These are phyloP conservation scores for Backusella morwellensis DNA, from an alignment of 192 early-diverging fungal species.

Conservation along the genomic window DNA sequence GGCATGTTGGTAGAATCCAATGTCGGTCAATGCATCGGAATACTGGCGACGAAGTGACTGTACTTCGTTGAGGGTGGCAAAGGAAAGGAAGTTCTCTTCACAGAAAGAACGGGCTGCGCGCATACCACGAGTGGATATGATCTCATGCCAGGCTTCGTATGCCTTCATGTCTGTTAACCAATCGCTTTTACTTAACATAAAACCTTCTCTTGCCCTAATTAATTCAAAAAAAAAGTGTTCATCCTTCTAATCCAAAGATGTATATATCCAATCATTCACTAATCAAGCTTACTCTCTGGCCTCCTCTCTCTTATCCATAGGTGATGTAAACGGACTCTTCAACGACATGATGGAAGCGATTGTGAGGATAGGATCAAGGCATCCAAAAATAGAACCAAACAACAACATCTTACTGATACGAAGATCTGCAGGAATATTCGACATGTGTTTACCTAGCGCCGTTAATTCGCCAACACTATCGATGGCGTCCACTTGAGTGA, in stretches of 20 bases:
- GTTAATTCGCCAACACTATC: conserved; percentile 51
- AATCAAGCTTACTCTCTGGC: conserved; percentile 39
- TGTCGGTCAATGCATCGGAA: conserved; percentile 52
- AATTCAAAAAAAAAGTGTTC: neutral
- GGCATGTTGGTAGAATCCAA: conserved; percentile 53
- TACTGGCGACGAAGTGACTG: conserved; percentile 56
- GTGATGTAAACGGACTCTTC: conserved; percentile 47
- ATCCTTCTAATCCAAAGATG: neutral
- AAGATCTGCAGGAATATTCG: conserved; percentile 72
- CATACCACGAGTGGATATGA: conserved; percentile 32
- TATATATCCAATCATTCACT: neutral
- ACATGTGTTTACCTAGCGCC: conserved; percentile 67
- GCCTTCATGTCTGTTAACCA: conserved; percentile 63
- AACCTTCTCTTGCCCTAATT: conserved; percentile 41
- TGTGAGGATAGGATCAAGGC: conserved; percentile 68
- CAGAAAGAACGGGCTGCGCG: conserved; percentile 22
- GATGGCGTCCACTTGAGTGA: conserved; percentile 64
- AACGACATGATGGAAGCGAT: conserved; percentile 67
- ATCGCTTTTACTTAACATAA: conserved; percentile 54
- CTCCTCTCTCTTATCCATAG: conserved; percentile 53
- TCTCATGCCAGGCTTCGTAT: conserved; percentile 44
- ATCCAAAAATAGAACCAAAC: conserved; percentile 69
- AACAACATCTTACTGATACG: conserved; percentile 79
- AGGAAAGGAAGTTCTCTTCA: conserved; percentile 63
- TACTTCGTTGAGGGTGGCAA: conserved; percentile 61